Evolutionary conservation across 805 yeast species (phyloP), one percentile per base, ranked within the genome.

Genomic region (Ogataea sp.): DNA sequence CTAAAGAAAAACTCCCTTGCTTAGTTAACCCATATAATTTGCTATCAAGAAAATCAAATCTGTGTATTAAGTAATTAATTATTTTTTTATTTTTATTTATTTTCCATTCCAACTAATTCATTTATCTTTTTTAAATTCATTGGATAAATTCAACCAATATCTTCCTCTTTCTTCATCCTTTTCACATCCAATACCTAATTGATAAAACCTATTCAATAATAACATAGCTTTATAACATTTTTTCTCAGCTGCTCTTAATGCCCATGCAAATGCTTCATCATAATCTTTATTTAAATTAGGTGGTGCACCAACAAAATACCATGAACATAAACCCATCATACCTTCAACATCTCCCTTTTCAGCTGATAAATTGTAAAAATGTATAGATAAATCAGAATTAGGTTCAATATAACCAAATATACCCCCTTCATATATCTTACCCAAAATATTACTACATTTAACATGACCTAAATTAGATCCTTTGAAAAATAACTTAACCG

Each of bases 251-350:
- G 97, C 90, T 46, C 85, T 70, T 39, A 75, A 65, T 1, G 97
- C 97, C 97, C 97, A 93, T 51, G 86, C 93, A 58, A 81, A 90
- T 1, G 97, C 94, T 60, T 89, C 96, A 39, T 65, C 73, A 39
- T 81, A 83, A 58, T 89, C 90, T 45, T 75, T 74, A 8, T 79
- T 80, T 50, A 93, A 70, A n/a, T 93, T 89, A 26, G 83, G 89
- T 26, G 85, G 89, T 26, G 85, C 80, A 0, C 98, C 98, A 21
- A 87, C 82, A 59, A 90, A 68, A 57, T 90, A 93, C 97, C 97
- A 93, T 1, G 97, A 96, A 59, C 97, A 89, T 65, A 90, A 68
- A 2, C 95, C 89, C 52, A 90, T 68, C 95, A 90, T 93, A 10
- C 95, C 81, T 36, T 75, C 79, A 1, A 95, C 73, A 58, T 93